Evolutionary conservation across 106 monocot genomes (phyloP).

Genomic region (Acorus gramineus): DNA sequence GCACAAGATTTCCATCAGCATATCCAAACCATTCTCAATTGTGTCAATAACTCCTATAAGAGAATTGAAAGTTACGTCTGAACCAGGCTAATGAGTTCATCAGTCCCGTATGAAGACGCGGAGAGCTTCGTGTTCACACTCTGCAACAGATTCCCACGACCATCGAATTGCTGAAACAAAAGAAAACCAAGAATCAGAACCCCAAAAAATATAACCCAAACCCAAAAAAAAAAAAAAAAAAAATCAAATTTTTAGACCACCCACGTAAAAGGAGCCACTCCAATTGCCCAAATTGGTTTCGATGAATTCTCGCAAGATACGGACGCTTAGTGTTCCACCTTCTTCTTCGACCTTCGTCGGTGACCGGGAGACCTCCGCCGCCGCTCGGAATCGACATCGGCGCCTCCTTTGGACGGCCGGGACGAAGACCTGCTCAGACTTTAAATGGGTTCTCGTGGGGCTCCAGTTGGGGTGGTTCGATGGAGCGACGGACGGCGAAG

Average conservation of each 20-base stretch:
- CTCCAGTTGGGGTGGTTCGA: not conserved
- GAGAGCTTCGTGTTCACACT: constrained; percentile 66
- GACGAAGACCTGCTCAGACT: too few relatives aligned
- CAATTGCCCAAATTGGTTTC: constrained; percentile 68
- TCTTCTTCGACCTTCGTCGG: constrained; percentile 1
- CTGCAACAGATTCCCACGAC: constrained; percentile 51
- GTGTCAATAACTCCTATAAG: not conserved
- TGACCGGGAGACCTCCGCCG: constrained; percentile 9
- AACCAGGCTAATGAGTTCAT: constrained; percentile 84
- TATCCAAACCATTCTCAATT: too few relatives aligned
- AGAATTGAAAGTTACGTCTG: constrained; percentile 45
- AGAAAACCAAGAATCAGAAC: not conserved
- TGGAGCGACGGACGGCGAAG: not conserved
- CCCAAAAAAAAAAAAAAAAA: constrained; percentile 4
- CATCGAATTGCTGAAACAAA: constrained; percentile 81
- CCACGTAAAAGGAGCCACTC: constrained; percentile 80
- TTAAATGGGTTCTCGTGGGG: not conserved
- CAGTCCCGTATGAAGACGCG: constrained; percentile 82
- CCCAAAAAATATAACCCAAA: too few relatives aligned
- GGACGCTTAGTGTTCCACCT: constrained; percentile 29
- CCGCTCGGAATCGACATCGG: not conserved
- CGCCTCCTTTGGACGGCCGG: not conserved
- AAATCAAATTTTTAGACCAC: not conserved
- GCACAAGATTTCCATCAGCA: too few relatives aligned
- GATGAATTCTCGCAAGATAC: constrained; percentile 45